These are phyloP conservation scores for Lithospermum erythrorhizon DNA, from an alignment of 257 asterid species.

Conservation along the genomic window DNA sequence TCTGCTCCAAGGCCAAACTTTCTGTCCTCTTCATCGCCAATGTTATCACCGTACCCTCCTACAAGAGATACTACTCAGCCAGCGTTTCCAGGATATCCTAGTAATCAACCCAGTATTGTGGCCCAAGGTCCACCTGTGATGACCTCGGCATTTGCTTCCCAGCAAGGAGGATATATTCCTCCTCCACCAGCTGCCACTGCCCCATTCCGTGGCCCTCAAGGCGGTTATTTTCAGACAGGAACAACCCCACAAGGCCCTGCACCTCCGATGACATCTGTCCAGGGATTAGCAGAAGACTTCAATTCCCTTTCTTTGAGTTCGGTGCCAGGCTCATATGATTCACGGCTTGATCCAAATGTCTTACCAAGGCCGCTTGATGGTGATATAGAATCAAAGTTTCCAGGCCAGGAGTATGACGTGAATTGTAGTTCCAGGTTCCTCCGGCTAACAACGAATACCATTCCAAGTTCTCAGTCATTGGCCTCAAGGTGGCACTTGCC, in stretches of 20 bases:
- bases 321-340: conserved; percentile 60
- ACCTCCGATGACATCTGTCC: conserved; percentile 40
- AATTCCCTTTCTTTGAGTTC: conserved; percentile 67
- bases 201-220: conserved; percentile 37
- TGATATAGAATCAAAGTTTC: conserved; percentile 41
- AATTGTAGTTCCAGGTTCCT: conserved; percentile 57
- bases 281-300: conserved; percentile 68
- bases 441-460: conserved; percentile 61
- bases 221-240: conserved; percentile 47
- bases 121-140: conserved; percentile 42
- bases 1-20: conserved; percentile 36
- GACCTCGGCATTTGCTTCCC: conserved; percentile 38
- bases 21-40: conserved; percentile 56
- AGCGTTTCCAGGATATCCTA: conserved; percentile 58
- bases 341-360: conserved; percentile 46
- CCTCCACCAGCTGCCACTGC: conserved; percentile 26
- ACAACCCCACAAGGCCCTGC: conserved; percentile 34
- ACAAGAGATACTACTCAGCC: conserved; percentile 45
- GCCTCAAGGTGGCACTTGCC: conserved; percentile 87
- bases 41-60: conserved; percentile 40
- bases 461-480: conserved; percentile 68
- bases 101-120: conserved; percentile 37
- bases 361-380: conserved; percentile 78
- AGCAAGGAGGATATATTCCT: conserved; percentile 29
- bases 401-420: conserved; percentile 47